Percentiles rank a stretch among this genome's conserved stretches.
These are phyloP conservation scores for Phytomonas serpens DNA, from an alignment of 208 protist genomes.

Conservation along the genomic window DNA sequence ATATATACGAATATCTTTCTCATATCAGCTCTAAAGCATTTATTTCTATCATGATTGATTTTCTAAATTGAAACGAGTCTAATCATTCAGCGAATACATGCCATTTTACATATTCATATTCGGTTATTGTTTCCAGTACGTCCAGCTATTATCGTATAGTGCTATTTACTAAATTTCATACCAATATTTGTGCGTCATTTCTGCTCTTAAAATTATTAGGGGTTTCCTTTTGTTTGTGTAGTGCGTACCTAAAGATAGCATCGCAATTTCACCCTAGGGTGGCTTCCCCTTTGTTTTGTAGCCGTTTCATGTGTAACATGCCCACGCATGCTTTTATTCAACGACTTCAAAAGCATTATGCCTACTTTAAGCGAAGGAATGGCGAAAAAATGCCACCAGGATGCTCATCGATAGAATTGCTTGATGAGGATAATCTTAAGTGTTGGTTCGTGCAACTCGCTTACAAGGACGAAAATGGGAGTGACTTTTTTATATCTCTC, in stretches of 20 bases:
- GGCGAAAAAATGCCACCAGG: slow-evolving; percentile 7
- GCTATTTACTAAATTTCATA: background rate
- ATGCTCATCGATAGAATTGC: slow-evolving; percentile 7
- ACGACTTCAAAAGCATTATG: slow-evolving; percentile 46
- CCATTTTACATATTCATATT: background rate
- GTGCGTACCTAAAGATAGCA: background rate
- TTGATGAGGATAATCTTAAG: slow-evolving; percentile 69
- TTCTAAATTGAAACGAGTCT: background rate
- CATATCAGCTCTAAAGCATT: background rate
- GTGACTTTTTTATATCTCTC: slow-evolving; percentile 60
- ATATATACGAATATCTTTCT: background rate
- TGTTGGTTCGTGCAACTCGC: slow-evolving; percentile 71
- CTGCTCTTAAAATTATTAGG: background rate
- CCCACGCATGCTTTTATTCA: slow-evolving; percentile 33
- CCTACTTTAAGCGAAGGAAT: slow-evolving; percentile 31
- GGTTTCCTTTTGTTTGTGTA: background rate
- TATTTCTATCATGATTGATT: background rate
- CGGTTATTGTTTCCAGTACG: background rate
- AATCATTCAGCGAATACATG: background rate
- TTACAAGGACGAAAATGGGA: slow-evolving; percentile 58
- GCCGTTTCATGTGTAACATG: slow-evolving; percentile 14
- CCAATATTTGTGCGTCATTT: background rate
- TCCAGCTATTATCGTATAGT: background rate
- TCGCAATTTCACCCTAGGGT: background rate
- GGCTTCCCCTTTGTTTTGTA: background rate